Conservation (phyloP, 108 stramenopile species). For the Fragilariopsis cylindrus region DNA sequence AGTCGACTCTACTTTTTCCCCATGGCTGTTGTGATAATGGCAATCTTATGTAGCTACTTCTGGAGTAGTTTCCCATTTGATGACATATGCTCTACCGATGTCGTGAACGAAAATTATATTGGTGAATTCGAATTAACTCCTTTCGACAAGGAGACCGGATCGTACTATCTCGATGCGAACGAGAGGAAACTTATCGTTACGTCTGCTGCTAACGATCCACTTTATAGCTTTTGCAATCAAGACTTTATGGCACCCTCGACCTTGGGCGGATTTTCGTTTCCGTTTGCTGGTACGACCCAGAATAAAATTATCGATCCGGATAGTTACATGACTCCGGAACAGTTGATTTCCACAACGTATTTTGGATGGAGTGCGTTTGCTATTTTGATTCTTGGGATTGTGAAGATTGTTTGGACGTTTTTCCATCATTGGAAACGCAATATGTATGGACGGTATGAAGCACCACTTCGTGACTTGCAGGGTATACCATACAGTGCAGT, state of each 20-base stretch:
- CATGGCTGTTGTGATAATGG: slow-evolving; percentile 61
- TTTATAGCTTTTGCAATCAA: slow-evolving; percentile 45
- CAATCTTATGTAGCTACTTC: slow-evolving; percentile 69
- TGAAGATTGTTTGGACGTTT: slow-evolving; percentile 1
- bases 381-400: slow-evolving; percentile 7
- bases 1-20: slow-evolving; percentile 76
- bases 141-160: background rate
- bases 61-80: slow-evolving; percentile 87
- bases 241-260: slow-evolving; percentile 27
- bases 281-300: slow-evolving; percentile 41
- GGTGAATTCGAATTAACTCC: background rate
- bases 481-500: slow-evolving; percentile 62
- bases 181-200: background rate
- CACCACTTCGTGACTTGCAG: slow-evolving; percentile 47
- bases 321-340: slow-evolving; percentile 78
- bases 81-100: slow-evolving; percentile 61
- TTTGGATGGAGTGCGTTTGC: slow-evolving; percentile 64
- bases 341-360: slow-evolving; percentile 59
- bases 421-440: background rate
- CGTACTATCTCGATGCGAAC: background rate
- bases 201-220: slow-evolving; percentile 2
- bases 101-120: slow-evolving; percentile 14
- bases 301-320: slow-evolving; percentile 40
- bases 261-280: slow-evolving; percentile 33
- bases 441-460: background rate